Percentiles rank a stretch among this genome's conserved stretches.
phyloP scores from a whole-genome alignment of 164 flowering plant genomes.

The Nelumbo lutea region DNA sequence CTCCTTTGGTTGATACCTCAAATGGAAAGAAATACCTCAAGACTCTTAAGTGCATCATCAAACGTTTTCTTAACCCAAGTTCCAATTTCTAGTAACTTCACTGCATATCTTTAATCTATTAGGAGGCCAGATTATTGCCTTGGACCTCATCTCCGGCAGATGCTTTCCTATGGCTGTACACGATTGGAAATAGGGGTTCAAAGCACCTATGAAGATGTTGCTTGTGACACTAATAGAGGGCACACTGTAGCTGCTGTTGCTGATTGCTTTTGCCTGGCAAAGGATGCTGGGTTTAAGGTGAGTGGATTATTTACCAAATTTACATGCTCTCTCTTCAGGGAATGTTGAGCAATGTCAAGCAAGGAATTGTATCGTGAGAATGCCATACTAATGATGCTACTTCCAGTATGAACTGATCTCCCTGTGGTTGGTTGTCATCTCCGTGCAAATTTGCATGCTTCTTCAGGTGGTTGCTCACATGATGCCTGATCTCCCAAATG shows the following conservation, averaged over 20 bases:
- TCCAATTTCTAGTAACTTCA: too few species aligned
- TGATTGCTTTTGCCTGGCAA: slow-evolving; percentile 97
- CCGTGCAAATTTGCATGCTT: slow-evolving; percentile 3
- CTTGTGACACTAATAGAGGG: slow-evolving; percentile 95
- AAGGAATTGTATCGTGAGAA: background rate
- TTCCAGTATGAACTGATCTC: background rate
- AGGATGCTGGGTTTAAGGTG: slow-evolving; percentile 99
- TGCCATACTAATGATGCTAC: background rate
- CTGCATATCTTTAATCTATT: slow-evolving; percentile 4
- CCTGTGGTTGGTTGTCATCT: background rate
- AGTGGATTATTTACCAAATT: background rate
- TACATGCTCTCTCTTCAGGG: background rate
- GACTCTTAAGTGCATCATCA: too few species aligned
- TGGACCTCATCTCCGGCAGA: slow-evolving; percentile 94
- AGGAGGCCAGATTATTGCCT: slow-evolving; percentile 99
- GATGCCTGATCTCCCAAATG: slow-evolving; percentile 99
- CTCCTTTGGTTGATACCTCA: too few species aligned
- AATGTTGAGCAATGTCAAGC: background rate
- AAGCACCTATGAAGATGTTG: slow-evolving; percentile 99
- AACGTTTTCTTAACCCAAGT: background rate
- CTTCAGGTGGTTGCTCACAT: slow-evolving; percentile 93
- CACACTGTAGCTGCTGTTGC: slow-evolving; percentile 99
- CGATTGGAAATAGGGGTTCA: slow-evolving; percentile 97
- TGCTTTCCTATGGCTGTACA: slow-evolving; percentile 97
- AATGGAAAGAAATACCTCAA: too few species aligned